A percentile compares a stretch with the other conserved stretches of the same genome.
Conservation (phyloP, 176 grass and related monocot species). For the barley (Hordeum vulgare) region MorexV3_pseudomolecules_assembly NC_058524.1:16286132-16286631, state of each 20-base stretch:
- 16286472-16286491: conserved; percentile 37
- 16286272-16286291: conserved; percentile 30
- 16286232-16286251: conserved; percentile 18
- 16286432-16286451: conserved; percentile 53
- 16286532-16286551: background rate
- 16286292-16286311: conserved; percentile 25
- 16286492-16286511: conserved; percentile 32
- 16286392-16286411: conserved; percentile 28
- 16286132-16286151: conserved; percentile 29
- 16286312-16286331: conserved; percentile 21
- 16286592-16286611: conserved; percentile 14
- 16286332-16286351: conserved; percentile 32
- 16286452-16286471: conserved; percentile 41
- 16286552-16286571: conserved; percentile 17
- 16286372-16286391: conserved; percentile 41
- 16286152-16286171: conserved; percentile 23
- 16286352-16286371: conserved; percentile 22
- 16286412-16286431: conserved; percentile 23
- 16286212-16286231: conserved; percentile 20
- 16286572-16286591: conserved; percentile 26
- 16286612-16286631: background rate
- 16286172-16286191: conserved; percentile 24
- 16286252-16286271: conserved; percentile 35
- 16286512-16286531: conserved; percentile 25
- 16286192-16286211: conserved; percentile 26